Evolutionary conservation across 1,284 basidiomycete species (phyloP), one percentile per base, ranked within the genome.

Genomic region (Trichosporon sp.): DNA sequence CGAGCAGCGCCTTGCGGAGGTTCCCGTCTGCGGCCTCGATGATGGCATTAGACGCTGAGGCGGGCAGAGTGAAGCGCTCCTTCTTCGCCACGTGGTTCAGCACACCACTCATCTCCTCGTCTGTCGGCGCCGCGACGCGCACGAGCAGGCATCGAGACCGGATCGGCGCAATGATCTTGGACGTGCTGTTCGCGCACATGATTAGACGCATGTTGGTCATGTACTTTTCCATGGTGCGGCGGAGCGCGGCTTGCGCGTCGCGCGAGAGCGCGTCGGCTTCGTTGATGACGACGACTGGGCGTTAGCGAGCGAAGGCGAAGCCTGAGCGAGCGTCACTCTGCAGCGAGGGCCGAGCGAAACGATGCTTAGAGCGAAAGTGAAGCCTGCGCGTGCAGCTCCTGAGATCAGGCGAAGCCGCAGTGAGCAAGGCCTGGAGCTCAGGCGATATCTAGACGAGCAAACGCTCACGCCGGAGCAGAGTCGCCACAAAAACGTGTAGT

Each of bases 181-280:
- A 91, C 2, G 96, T 98, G 76, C 91, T 95, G 80, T 93, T 96
- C n/a, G 95, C 93, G 78, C 95, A 98, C 11, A 99, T 86, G 72
- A 99, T 95, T 70, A 99, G 88, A 56, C 96, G 88, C 86, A 99
- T 86, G 78, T 98, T 99, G 57, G 88, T 88, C 91, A 97, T 98
- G 83, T 97, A 99, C 80, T 98, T 95, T 74, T 99, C 95, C 95
- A 99, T 99, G 2, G 95, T 99, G 64, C 96, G 86, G 73, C 96
- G 89, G 49, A 99, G 85, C 4, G 95, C 95, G 1, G 95, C 94
- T 83, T 99, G 95, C 0, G 95, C 95, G 81, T 99, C 95, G 69
- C 95, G 88, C 13, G 92, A 89, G 56, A 99, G 85, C 0, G 91
- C 88, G 79, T 99, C 95, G 0, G 95, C 96, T 81, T 98, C 95